A percentile compares a stretch with the other conserved stretches of the same genome.
Conservation (phyloP, 2,329 filamentous ascomycete genomes). For the Diaporthe caulivora region DNA sequence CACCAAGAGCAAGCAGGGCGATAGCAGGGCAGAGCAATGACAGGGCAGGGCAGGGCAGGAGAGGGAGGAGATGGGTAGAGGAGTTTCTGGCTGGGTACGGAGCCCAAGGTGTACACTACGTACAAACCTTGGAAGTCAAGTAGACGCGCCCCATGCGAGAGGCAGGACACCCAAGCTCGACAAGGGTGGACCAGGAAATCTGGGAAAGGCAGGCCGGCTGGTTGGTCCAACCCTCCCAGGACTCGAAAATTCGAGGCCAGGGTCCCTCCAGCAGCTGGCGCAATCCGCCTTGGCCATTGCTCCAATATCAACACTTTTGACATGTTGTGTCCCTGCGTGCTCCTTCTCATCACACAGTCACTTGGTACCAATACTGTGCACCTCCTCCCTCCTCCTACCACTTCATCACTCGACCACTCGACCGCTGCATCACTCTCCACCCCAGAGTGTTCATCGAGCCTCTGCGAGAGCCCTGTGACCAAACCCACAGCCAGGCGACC, state of each 20-base stretch:
- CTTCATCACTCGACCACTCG: not conserved
- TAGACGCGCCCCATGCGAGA: slow-evolving; percentile 29
- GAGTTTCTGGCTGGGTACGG: not conserved
- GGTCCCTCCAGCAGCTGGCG: slow-evolving; percentile 26
- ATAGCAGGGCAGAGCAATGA: not conserved
- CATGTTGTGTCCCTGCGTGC: slow-evolving; percentile 6
- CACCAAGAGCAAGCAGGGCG: not conserved
- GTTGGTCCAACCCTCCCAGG: slow-evolving; percentile 8
- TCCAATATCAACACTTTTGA: slow-evolving; percentile 33
- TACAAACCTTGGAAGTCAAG: not conserved
- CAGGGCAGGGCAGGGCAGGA: not conserved
- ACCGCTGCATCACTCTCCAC: not conserved
- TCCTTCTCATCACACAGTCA: not conserved
- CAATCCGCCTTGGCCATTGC: slow-evolving; percentile 28
- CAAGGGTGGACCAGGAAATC: slow-evolving; percentile 19
- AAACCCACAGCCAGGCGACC: not conserved
- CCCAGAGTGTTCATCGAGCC: not conserved
- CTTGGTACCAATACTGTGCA: not conserved
- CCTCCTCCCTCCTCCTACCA: not conserved
- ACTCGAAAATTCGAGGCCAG: slow-evolving; percentile 31
- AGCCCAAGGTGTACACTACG: too few relatives aligned
- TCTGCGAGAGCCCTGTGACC: slow-evolving; percentile 3
- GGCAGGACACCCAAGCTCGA: slow-evolving; percentile 4
- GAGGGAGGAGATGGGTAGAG: too few relatives aligned
- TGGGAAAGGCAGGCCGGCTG: slow-evolving; percentile 14